These are phyloP conservation scores for Herpotrichia juniperi DNA, from an alignment of 2,329 filamentous ascomycete species.

Conservation along the genomic window DNA sequence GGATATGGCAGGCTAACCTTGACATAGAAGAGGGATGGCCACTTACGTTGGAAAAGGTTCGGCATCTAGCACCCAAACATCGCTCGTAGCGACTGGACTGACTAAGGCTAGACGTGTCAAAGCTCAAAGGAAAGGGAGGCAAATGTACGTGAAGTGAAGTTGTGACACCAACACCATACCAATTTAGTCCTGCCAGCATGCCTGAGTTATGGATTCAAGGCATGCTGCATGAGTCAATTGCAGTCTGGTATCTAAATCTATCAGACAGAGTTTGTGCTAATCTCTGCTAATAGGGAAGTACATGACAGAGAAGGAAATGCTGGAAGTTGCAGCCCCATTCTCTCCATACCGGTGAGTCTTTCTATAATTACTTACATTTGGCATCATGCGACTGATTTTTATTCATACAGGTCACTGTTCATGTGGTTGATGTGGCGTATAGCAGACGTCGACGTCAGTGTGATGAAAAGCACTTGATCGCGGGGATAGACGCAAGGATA, in stretches of 20 bases:
- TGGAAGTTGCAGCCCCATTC: slow-evolving; percentile 79
- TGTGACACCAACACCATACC: background rate
- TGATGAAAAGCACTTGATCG: slow-evolving; percentile 44
- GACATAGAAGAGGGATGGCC: slow-evolving; percentile 77
- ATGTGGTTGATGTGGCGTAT: slow-evolving; percentile 99
- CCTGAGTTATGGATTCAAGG: background rate
- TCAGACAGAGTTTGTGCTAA: background rate
- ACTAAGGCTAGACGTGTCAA: slow-evolving; percentile 74
- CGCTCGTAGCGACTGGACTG: slow-evolving; percentile 51
- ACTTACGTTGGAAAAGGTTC: slow-evolving; percentile 72
- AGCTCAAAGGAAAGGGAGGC: slow-evolving; percentile 77
- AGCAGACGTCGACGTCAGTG: slow-evolving; percentile 74
- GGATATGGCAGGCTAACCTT: background rate
- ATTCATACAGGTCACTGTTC: slow-evolving; percentile 71
- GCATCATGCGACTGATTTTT: background rate
- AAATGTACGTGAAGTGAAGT: slow-evolving; percentile 66
- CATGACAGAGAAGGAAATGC: slow-evolving; percentile 93
- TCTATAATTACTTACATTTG: slow-evolving; percentile 3
- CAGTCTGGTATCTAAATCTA: background rate
- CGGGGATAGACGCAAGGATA: background rate
- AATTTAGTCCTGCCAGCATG: background rate
- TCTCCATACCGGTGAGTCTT: slow-evolving; percentile 72
- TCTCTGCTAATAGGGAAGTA: slow-evolving; percentile 56
- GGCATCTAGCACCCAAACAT: background rate
- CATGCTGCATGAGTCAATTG: background rate